Evolutionary conservation across 306 rosid genomes (phyloP).

Genomic region (Vicia sativa): DNA sequence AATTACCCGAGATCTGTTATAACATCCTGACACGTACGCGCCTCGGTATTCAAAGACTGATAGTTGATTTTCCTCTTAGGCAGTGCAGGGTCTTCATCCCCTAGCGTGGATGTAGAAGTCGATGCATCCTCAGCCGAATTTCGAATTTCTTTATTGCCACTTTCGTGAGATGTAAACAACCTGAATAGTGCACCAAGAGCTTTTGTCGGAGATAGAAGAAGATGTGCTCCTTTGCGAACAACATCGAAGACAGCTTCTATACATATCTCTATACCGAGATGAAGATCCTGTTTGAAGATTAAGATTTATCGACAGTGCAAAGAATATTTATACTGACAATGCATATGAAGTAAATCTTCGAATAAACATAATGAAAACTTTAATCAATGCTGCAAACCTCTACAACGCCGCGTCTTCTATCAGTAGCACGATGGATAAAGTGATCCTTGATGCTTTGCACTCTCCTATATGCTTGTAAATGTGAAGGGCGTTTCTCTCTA

Average conservation of each 20-base stretch:
- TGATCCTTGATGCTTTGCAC: conserved; percentile 70
- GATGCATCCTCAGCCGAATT: conserved; percentile 35
- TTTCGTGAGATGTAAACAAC: conserved; percentile 46
- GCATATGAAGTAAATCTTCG: no score
- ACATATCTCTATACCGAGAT: conserved; percentile 71
- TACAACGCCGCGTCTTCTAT: conserved; percentile 88
- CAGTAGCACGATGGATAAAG: conserved; percentile 74
- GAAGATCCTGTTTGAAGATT: conserved; percentile 71
- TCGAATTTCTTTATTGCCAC: conserved; percentile 31
- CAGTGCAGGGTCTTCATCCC: conserved; percentile 55
- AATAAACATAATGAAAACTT: conserved; percentile 15
- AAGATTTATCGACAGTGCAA: neutral
- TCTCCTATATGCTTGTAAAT: conserved; percentile 47
- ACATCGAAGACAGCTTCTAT: conserved; percentile 82
- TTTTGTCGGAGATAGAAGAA: conserved; percentile 74
- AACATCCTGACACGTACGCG: conserved; percentile 95
- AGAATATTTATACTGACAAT: neutral
- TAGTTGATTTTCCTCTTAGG: conserved; percentile 50
- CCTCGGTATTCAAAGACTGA: conserved; percentile 81
- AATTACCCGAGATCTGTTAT: conserved; percentile 91
- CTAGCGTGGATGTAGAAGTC: conserved; percentile 52
- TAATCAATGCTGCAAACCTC: conserved; percentile 58
- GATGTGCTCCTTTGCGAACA: conserved; percentile 71
- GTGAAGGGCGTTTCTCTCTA: conserved; percentile 40
- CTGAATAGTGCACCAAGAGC: conserved; percentile 49